A percentile compares a stretch with the other conserved stretches of the same genome.
Conservation (phyloP, 805 yeast genomes). For the Teunomyces panamensis region DNA sequence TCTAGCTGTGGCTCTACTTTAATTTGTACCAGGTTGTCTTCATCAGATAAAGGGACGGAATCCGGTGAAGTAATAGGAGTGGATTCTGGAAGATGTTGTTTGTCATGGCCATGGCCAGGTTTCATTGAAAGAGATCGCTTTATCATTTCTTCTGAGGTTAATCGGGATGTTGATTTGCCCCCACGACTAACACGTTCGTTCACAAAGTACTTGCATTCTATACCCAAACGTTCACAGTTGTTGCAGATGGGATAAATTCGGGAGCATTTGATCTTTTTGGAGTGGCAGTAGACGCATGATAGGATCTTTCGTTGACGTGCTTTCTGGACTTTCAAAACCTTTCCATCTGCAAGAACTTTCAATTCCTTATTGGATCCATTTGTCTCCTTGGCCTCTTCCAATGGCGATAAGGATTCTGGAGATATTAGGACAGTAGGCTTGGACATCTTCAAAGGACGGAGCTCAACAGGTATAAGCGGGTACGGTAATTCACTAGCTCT, state of each 20-base stretch:
- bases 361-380: conserved; percentile 7
- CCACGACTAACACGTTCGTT: conserved; percentile 55
- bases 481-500: no score
- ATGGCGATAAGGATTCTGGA: background rate
- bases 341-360: conserved; percentile 45
- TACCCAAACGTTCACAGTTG: conserved; percentile 46
- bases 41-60: background rate
- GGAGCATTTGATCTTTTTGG: conserved; percentile 63
- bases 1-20: background rate
- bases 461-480: no score
- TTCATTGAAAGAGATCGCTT: background rate
- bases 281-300: conserved; percentile 57
- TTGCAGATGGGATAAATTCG: conserved; percentile 55
- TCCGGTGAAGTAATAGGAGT: background rate
- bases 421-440: background rate
- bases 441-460: background rate
- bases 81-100: background rate
- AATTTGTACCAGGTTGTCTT: background rate
- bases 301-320: conserved; percentile 58
- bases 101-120: background rate
- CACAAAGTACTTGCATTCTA: conserved; percentile 53
- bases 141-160: conserved; percentile 3
- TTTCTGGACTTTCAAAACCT: conserved; percentile 58
- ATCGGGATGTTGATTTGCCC: conserved; percentile 23
- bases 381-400: background rate